These are phyloP conservation scores for Aureobasidium sp. DNA, from an alignment of 2,329 filamentous ascomycete species.

Conservation along the genomic window DNA sequence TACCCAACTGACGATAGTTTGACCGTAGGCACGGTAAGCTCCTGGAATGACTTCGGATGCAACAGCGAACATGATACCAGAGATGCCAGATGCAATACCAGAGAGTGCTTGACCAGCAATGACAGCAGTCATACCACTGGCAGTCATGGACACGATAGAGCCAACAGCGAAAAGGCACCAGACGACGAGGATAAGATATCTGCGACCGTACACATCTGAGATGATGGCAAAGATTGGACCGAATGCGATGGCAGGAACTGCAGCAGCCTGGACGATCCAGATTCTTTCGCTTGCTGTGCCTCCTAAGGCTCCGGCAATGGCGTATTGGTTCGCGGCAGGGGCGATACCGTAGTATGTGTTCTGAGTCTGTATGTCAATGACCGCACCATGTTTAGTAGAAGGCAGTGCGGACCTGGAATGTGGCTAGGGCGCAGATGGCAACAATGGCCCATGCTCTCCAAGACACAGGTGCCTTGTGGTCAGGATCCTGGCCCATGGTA, in stretches of 20 bases:
- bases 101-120: slow-evolving; percentile 8
- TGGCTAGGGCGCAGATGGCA: neutral
- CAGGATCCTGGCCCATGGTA: slow-evolving; percentile 8
- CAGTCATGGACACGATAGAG: slow-evolving; percentile 6
- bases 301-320: neutral
- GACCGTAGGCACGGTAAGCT: slow-evolving; percentile 6
- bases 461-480: neutral
- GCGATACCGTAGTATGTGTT: slow-evolving; percentile 10
- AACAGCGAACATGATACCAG: slow-evolving; percentile 9
- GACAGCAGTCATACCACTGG: neutral
- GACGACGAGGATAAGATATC: neutral
- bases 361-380: neutral
- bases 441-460: slow-evolving; percentile 10
- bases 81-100: slow-evolving; percentile 7
- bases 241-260: slow-evolving; percentile 4
- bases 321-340: slow-evolving; percentile 9
- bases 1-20: slow-evolving; percentile 9
- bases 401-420: neutral
- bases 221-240: slow-evolving; percentile 11
- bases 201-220: neutral
- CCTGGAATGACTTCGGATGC: slow-evolving; percentile 4
- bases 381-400: neutral
- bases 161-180: slow-evolving; percentile 1
- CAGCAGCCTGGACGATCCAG: slow-evolving; percentile 8
- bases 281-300: slow-evolving; percentile 9